Base-by-base conservation (phyloP, 768 basidiomycete genomes). In the Xerocomus spinulosus region DNA sequence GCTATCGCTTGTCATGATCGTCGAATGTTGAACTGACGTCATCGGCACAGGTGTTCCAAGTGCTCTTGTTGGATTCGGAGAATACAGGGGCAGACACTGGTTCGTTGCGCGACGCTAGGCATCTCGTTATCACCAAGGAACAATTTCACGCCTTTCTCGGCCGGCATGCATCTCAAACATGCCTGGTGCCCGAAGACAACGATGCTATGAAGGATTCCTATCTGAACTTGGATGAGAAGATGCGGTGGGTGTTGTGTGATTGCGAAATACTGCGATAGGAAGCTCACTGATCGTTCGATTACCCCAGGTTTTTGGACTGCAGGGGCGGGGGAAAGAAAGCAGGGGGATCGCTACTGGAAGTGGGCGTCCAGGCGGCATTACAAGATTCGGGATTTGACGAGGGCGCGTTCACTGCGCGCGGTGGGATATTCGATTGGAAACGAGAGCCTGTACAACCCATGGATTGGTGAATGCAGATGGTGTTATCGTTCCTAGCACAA, bases 161-260 rank as follows among this genome's bases (percentile, higher is more conserved):
- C n/a, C 56, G 68, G 13, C 71, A 73, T 42, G 48, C 51, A 3
- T 42, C 49, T 0, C 66, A 70, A 42, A 41, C 48, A 17, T 64
- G 51, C 28, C 59, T 73, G 9, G 69, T 73, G 7, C 66, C 71
- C 0, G 71, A 73, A 51, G 57, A 62, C 39, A 73, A 73, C 42
- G 63, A 71, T 10, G 44, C 63, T 2, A 73, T 73, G 71, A 68
- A 59, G 21, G 69, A 72, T 38, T 72, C 70, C 2, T 73, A 73
- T 42, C 50, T 73, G 4, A 62, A 64, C 34, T 43, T 73, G 26
- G 72, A 73, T 33, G 71, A 73, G 53, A 38, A 62, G 9, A 71
- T 72, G 72, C 57, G 72, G 72, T 64, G 33, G 9, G 56, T 49
- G 5, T 3, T 24, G n/a, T n/a, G n/a, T n/a, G n/a, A n/a, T n/a